phyloP scores from a whole-genome alignment of 306 rosid genomes.

The Oemleria cerasiformis region DNA sequence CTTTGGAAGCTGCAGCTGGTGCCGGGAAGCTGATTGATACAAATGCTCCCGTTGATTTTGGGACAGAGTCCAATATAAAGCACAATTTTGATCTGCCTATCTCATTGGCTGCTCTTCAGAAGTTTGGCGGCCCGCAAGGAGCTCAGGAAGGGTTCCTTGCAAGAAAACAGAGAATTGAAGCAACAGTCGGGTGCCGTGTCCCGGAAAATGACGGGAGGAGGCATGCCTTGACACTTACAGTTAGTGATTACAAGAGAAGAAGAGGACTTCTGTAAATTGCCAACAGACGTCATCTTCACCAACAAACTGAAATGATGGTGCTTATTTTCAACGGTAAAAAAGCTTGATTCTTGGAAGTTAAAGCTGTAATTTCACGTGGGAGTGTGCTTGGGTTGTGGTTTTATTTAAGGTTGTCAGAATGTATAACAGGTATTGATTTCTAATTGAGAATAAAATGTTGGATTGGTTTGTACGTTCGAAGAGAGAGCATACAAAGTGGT shows the following conservation, averaged over 20 bases:
- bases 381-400: background rate
- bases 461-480: background rate
- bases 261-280: slow-evolving; percentile 73
- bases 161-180: slow-evolving; percentile 70
- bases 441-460: background rate
- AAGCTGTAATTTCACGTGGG: background rate
- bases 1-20: slow-evolving; percentile 83
- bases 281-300: background rate
- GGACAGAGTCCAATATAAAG: slow-evolving; percentile 62
- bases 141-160: slow-evolving; percentile 74
- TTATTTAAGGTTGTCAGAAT: background rate
- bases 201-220: slow-evolving; percentile 71
- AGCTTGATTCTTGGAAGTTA: background rate
- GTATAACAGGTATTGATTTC: background rate
- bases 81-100: slow-evolving; percentile 90
- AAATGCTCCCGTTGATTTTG: slow-evolving; percentile 82
- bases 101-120: slow-evolving; percentile 68
- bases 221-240: slow-evolving; percentile 65
- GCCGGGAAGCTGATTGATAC: slow-evolving; percentile 96
- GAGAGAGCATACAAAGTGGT: background rate
- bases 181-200: slow-evolving; percentile 65
- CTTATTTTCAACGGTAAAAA: background rate
- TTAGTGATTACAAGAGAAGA: slow-evolving; percentile 87
- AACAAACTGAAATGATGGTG: background rate
- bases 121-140: slow-evolving; percentile 81